Conservation (phyloP, 768 basidiomycete genomes). For the Stropharia rugosoannulata region DNA sequence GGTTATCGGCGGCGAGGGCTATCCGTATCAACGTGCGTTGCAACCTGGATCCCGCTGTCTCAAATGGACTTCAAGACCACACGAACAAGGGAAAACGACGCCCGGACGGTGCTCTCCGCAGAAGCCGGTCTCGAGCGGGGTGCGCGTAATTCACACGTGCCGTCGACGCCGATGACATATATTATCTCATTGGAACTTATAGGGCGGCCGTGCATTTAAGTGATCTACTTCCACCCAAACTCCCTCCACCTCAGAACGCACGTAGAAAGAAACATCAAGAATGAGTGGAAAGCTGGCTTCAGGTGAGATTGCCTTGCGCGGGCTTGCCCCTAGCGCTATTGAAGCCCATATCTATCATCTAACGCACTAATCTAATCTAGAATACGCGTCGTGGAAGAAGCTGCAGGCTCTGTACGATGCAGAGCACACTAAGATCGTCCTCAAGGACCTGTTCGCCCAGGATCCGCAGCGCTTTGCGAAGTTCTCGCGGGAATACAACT, state of each 20-base stretch:
- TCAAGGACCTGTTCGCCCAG: slow-evolving; percentile 90
- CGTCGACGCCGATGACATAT: slow-evolving; percentile 1
- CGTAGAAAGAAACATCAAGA: slow-evolving; percentile 17
- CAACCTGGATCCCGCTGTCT: neutral
- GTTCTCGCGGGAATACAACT: slow-evolving; percentile 77
- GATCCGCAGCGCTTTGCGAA: slow-evolving; percentile 86
- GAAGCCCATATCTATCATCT: neutral
- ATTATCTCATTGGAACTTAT: neutral
- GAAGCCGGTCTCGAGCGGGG: neutral
- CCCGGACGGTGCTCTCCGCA: neutral
- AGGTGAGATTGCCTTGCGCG: slow-evolving; percentile 30
- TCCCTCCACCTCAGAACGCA: slow-evolving; percentile 9
- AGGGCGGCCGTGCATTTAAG: neutral
- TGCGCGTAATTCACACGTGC: neutral
- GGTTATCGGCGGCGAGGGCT: neutral
- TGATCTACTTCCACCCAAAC: neutral
- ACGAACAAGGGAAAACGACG: slow-evolving; percentile 3
- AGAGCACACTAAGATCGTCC: slow-evolving; percentile 69
- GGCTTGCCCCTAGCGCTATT: neutral
- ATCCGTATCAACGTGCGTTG: neutral
- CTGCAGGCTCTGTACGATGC: slow-evolving; percentile 82
- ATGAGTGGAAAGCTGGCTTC: slow-evolving; percentile 67
- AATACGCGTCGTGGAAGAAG: slow-evolving; percentile 88
- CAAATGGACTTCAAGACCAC: neutral
- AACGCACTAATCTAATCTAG: slow-evolving; percentile 35